These are phyloP conservation scores for Fusarium dlaminii DNA, from an alignment of 2,329 filamentous ascomycete species.

Conservation along the genomic window DNA sequence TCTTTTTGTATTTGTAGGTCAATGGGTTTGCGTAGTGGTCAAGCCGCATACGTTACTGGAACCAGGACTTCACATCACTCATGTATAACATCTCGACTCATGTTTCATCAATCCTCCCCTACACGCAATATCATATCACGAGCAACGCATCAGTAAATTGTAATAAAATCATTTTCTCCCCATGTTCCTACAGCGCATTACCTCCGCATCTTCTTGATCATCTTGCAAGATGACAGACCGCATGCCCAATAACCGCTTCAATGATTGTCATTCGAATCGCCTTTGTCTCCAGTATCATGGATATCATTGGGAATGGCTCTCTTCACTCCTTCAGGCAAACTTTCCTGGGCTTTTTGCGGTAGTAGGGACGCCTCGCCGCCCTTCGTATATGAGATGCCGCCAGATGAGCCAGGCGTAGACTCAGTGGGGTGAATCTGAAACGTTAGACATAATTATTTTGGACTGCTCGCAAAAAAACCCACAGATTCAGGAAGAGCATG, in stretches of 20 bases:
- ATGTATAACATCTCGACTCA: neutral
- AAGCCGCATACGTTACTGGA: neutral
- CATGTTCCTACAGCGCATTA: neutral
- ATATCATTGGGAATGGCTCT: slow-evolving; percentile 32
- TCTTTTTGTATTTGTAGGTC: slow-evolving; percentile 19
- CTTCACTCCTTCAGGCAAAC: slow-evolving; percentile 35
- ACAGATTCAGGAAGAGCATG: slow-evolving; percentile 36
- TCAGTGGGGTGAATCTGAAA: slow-evolving; percentile 36
- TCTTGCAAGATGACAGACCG: neutral
- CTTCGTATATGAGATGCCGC: slow-evolving; percentile 33
- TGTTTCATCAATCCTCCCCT: neutral
- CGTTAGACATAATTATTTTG: neutral
- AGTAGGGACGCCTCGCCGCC: slow-evolving; percentile 29
- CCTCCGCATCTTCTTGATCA: accelerated
- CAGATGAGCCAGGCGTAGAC: slow-evolving; percentile 20
- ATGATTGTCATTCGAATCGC: slow-evolving; percentile 4
- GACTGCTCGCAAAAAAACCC: neutral
- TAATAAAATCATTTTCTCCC: neutral
- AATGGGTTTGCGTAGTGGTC: too few species aligned
- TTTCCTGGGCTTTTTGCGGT: slow-evolving; percentile 39
- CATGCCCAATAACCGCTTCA: neutral
- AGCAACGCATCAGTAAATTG: neutral
- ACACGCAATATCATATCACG: neutral
- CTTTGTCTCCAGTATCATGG: slow-evolving; percentile 33
- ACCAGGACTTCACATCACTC: neutral